Evolutionary conservation across 805 yeast genomes (phyloP), one percentile per base, ranked within the genome.

Genomic region (Yamadazyma scolyti): DNA sequence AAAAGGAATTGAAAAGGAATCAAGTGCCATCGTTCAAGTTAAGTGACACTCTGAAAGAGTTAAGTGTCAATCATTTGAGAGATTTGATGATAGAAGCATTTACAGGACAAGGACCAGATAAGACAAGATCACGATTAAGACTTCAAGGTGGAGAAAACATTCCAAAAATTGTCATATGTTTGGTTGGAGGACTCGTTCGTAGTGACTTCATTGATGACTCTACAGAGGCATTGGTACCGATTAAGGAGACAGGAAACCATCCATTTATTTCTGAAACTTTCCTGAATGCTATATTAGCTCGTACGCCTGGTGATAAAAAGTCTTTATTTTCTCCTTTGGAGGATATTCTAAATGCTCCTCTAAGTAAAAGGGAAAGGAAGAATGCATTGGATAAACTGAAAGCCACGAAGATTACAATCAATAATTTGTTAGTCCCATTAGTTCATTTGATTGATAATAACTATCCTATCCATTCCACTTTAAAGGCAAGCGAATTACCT

Each of bases 291-390:
- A 52, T 78, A 28, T 81, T 81, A 0, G 56, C 81, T 2, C 48
- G 55, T 16, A 65, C 79, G 5, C 94, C 95, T 0, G 96, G 95
- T 0, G 70, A 77, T 3, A 71, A 70, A 40, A 75, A 69, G 24
- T 66, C 72, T 7, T 50, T 76, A 20, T 76, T 61, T 46, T 79
- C 78, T 28, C 71, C 77, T 10, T 61, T 71, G 31, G 68, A 66
- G 25, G 66, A 83, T 2, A 68, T 87, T 26, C 60, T 76, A 10
- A 68, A 68, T 32, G 65, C 73, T n/a, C 77, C 79, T 0, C 54
- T 79, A 33, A 64, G 81, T 2, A 75, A 74, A 31, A 61, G 65
- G 20, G 88, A 82, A 38, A 74, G 68, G 43, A 61, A 61, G 31
- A 52, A 51, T n/a, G 50, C 64, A 5, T 50, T 54, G 14, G 51